Conservation (phyloP, 2,329 filamentous ascomycete species). For the Hymenoscyphus fructigenus region DNA sequence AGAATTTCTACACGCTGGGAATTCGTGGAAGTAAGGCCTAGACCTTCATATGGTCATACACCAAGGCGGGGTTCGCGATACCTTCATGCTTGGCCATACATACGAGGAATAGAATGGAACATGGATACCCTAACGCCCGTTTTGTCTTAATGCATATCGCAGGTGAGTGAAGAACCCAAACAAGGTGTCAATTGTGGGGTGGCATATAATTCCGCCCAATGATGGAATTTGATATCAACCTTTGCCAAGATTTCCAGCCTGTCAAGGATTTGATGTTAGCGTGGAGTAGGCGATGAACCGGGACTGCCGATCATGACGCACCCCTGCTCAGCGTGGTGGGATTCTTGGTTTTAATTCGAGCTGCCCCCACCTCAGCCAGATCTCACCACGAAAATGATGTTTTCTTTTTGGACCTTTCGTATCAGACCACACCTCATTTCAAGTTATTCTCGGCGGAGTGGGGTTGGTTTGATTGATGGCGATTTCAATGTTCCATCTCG, state of each 20-base stretch:
- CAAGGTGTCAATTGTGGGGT: not conserved
- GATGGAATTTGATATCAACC: not conserved
- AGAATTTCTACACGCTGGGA: not conserved
- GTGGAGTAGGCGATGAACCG: not conserved
- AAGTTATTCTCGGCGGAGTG: not conserved
- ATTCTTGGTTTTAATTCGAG: constrained; percentile 11
- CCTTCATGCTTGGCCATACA: not conserved
- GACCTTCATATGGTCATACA: not conserved
- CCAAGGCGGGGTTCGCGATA: not conserved
- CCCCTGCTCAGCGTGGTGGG: constrained; percentile 12
- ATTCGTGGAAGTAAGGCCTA: not conserved
- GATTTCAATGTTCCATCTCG: not conserved
- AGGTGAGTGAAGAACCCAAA: not conserved
- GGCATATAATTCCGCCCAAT: constrained; percentile 1
- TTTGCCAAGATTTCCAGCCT: constrained; percentile 9
- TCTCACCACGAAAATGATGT: not conserved
- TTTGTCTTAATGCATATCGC: not conserved
- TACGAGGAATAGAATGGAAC: not conserved
- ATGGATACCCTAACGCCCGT: not conserved
- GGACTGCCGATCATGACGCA: constrained; percentile 27
- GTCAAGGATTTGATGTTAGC: not conserved
- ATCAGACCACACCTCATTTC: constrained; percentile 4
- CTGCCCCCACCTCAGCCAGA: not conserved
- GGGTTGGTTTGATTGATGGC: not conserved
- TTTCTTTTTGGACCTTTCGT: constrained; percentile 2